These are phyloP conservation scores for Colletotrichum paranaense DNA, from an alignment of 2,329 filamentous ascomycete species.

Conservation along the genomic window DNA sequence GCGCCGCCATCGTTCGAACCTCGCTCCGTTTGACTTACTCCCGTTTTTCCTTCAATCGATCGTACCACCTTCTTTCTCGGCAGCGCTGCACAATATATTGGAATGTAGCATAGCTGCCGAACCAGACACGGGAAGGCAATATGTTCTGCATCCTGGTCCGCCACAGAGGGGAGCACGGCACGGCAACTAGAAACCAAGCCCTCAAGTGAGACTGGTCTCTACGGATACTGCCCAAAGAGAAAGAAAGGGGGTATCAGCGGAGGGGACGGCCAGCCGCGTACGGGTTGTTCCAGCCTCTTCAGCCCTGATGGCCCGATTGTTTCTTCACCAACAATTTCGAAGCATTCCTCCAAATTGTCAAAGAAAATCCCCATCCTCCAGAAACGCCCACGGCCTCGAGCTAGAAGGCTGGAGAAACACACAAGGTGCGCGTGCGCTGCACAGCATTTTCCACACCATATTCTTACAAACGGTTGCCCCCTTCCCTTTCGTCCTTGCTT, in stretches of 20 bases:
- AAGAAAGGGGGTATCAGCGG: background rate
- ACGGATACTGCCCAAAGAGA: background rate
- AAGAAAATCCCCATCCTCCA: background rate
- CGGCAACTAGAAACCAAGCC: background rate
- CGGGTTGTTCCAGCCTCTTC: background rate
- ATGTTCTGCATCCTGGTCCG: background rate
- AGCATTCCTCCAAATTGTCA: slow-evolving; percentile 18
- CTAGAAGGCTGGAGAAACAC: slow-evolving; percentile 4
- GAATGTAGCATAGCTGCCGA: background rate
- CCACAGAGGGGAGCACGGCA: background rate
- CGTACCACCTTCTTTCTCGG: background rate
- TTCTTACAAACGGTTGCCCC: slow-evolving; percentile 7
- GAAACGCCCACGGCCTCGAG: slow-evolving; percentile 9
- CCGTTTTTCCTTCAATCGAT: background rate
- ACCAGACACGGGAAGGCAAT: background rate
- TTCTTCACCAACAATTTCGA: slow-evolving; percentile 27
- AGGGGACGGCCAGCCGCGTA: background rate
- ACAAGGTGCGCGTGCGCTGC: background rate
- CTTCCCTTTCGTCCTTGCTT: slow-evolving; percentile 2
- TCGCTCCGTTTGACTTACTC: slow-evolving; percentile 18
- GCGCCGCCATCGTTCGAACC: slow-evolving; percentile 23
- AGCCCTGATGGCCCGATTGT: slow-evolving; percentile 12
- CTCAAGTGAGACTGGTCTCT: background rate
- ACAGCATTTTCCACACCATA: background rate
- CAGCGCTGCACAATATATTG: background rate